These are phyloP conservation scores for Rhazya stricta DNA, from an alignment of 257 asterid genomes.

Conservation along the genomic window DNA sequence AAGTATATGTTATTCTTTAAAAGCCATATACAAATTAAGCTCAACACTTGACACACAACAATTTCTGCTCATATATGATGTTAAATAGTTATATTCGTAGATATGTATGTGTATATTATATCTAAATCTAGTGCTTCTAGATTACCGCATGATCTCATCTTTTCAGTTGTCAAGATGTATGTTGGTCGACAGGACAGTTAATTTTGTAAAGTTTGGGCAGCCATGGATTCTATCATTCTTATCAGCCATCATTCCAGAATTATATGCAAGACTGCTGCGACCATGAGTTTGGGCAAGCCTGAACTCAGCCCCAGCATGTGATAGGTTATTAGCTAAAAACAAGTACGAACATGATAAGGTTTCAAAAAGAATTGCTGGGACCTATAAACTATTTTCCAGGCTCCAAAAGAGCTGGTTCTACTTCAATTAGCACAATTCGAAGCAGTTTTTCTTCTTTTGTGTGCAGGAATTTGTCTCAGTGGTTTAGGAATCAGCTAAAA, in stretches of 20 bases:
- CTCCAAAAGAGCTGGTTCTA: not conserved
- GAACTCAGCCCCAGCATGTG: not conserved
- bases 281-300: not conserved
- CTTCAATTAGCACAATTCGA: not conserved
- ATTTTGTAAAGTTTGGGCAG: not conserved
- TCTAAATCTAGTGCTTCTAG: too few species aligned
- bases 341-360: not conserved
- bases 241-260: not conserved
- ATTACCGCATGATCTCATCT: not conserved
- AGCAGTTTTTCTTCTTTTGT: not conserved
- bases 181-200: not conserved
- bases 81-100: not conserved
- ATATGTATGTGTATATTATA: not conserved
- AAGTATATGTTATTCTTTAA: too few species aligned
- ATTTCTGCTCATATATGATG: too few species aligned
- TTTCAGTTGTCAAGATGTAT: not conserved
- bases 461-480: not conserved
- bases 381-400: not conserved
- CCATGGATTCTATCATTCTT: not conserved
- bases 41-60: too few species aligned
- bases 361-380: not conserved
- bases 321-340: not conserved
- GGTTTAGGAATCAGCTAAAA: not conserved
- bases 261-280: not conserved
- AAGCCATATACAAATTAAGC: not conserved